Base-by-base conservation (phyloP, 73 alveolate genomes). In the Breviolum minutum region DNA sequence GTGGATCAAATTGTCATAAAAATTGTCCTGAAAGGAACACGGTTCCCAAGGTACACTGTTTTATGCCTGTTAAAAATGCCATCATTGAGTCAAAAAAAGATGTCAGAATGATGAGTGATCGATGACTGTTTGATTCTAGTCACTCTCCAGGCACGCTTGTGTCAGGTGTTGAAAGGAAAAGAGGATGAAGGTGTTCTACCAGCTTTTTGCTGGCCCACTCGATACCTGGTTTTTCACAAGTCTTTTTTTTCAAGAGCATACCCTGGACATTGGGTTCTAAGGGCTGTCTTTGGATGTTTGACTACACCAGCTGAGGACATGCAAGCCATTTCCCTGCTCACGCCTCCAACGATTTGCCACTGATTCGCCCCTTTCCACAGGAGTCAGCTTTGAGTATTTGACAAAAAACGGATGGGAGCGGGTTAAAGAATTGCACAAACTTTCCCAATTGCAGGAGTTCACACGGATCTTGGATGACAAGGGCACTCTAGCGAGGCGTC, bases 301-400 rank as follows among this genome's bases (percentile, higher is more conserved):
- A 48, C 7, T 83, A 60, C 68, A 32, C 27, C 83, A 32, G 61
- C 61, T 32, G 54, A 88, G 95, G 95, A 29, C 74, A 71, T 60
- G 96, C 87, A 17, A 74, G 89, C 27, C 66, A 54, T 64, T 91
- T 91, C 32, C 97, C 97, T 11, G 97, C 97, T 29, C 79, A 54
- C 29, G 79, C 14, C 12, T 26, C 97, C 12, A 84, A 40, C 26
- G 64, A 40, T 9, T 64, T 91, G 74, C 97, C 97, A 6, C 97
- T 91, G 62, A 91, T 91, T 77, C 87, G 97, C 24, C 97, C 97
- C 8, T 91, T 91, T 74, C 97, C 97, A 8, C 97, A 91, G 88
- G 88, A n/a, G 54, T 17, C 27, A 14, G 8, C 92, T 9, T 19
- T 26, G 74, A 22, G 19, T 9, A 20, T 17, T 77, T 27, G 19